phyloP scores from a whole-genome alignment of 805 yeast genomes.

The Scheffersomyces spartinae region DNA sequence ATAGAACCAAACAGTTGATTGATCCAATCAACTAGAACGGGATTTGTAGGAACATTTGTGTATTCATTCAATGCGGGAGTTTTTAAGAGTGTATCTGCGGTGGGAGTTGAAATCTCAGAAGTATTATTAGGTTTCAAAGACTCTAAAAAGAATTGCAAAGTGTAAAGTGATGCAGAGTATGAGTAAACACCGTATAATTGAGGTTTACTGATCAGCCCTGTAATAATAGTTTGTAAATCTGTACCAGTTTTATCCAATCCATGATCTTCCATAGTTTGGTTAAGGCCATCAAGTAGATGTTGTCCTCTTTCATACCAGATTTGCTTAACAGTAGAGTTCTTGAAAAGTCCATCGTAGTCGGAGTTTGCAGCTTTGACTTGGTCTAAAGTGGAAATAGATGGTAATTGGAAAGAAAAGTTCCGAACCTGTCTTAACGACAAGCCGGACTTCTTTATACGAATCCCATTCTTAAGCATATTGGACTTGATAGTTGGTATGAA shows the following conservation, averaged over 20 bases:
- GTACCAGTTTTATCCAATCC: too few relatives aligned
- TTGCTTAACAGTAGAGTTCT: slow-evolving; percentile 19
- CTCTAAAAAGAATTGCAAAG: slow-evolving; percentile 37
- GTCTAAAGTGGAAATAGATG: slow-evolving; percentile 20
- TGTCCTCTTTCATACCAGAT: slow-evolving; percentile 30
- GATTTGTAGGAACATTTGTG: slow-evolving; percentile 21
- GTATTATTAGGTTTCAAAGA: slow-evolving; percentile 20
- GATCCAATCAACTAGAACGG: slow-evolving; percentile 35
- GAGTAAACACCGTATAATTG: slow-evolving; percentile 33
- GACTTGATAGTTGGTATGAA: too few relatives aligned
- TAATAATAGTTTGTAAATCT: too few relatives aligned
- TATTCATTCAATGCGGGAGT: slow-evolving; percentile 30
- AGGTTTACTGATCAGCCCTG: slow-evolving; percentile 35
- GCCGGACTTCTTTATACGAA: too few relatives aligned
- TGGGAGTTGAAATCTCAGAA: slow-evolving; percentile 9
- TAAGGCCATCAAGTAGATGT: slow-evolving; percentile 21
- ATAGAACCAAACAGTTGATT: slow-evolving; percentile 61
- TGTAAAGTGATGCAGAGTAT: slow-evolving; percentile 36
- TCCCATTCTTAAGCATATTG: too few relatives aligned
- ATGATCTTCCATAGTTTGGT: slow-evolving; percentile 19
- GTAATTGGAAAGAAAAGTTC: slow-evolving; percentile 21
- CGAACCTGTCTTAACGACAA: background rate
- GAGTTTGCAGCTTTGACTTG: slow-evolving; percentile 13
- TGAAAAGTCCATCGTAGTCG: slow-evolving; percentile 24
- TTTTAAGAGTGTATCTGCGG: slow-evolving; percentile 23